These are phyloP conservation scores for Bryum argenteum DNA, from an alignment of 225 moss, liverwort and hornwort genomes.

Conservation along the genomic window DNA sequence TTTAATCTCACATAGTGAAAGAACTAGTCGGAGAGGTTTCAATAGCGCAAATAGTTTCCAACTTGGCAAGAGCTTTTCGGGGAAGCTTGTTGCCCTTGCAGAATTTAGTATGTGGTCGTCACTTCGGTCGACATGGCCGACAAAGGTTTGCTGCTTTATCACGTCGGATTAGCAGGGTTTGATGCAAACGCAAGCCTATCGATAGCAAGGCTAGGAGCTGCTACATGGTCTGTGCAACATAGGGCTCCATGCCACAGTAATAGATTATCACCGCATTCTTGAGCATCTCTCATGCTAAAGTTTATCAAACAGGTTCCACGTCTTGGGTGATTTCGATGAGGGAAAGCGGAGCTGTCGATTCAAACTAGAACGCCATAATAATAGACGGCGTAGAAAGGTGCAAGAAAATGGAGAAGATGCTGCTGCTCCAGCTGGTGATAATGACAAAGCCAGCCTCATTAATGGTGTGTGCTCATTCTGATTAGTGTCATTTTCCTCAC, in stretches of 20 bases:
- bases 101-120: constrained; percentile 13
- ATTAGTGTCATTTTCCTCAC: constrained; percentile 3
- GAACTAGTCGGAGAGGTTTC: not conserved
- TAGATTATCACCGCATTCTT: constrained; percentile 12
- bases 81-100: not conserved
- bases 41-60: not conserved
- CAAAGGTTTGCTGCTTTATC: not conserved
- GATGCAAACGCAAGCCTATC: constrained; percentile 16
- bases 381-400: constrained; percentile 86
- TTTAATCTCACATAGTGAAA: not conserved
- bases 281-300: constrained; percentile 25
- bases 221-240: not conserved
- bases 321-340: constrained; percentile 89
- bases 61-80: not conserved
- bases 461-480: constrained; percentile 51
- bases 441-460: constrained; percentile 52
- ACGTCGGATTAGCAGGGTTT: constrained; percentile 2
- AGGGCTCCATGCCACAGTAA: not conserved
- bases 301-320: constrained; percentile 71
- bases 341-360: constrained; percentile 95
- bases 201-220: constrained; percentile 10
- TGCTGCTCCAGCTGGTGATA: constrained; percentile 50
- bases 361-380: constrained; percentile 93
- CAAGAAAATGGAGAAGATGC: constrained; percentile 74
- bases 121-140: not conserved